Base-by-base conservation (phyloP, 1,139 yeast species). In the Suhomyces wounanorum region DNA sequence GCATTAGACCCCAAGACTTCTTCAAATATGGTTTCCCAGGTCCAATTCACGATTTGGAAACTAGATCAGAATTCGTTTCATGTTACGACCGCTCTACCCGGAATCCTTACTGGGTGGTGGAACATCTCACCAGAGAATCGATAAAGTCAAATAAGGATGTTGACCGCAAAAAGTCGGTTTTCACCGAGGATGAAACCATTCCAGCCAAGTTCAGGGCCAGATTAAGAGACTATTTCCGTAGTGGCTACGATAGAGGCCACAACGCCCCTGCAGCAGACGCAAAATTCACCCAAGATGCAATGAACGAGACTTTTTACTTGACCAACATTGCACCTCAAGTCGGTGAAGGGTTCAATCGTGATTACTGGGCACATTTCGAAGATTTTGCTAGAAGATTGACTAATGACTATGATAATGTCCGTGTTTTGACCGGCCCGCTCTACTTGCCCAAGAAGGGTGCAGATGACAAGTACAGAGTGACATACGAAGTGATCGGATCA, bases 251-350 rank as follows among this genome's bases (percentile, higher is more conserved):
- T 66, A 76, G 99, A 57, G 99, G 99, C 3, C 99, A 94, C 68
- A 89, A 89, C 63, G 97, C 97, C 0, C 98, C 99, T 1, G 99
- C 99, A 5, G 99, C 99, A 0, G 89, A 94, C 67, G 97, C 98
- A 37, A 91, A 90, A 66, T 94, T 82, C 69, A 82, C 84, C 35
- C 99, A 94, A 67, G 62, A 69, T 21, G 98, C 98, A 11, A 92
- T 95, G 97, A 87, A 94, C 66, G 96, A 92, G 67, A 95, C 99
- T 0, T 94, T 94, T 61, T 83, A 77, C 58, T 74, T 95, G 60
- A 84, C 96, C 18, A 94, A 94, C 67, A 94, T 94, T 78, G 83
- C 96, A 10, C 99, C 99, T 1, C 99, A 94, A 68, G 96, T 94
- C 1, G 99, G 99, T 7, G 96, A 88, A 5, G 99, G 99, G 0